Evolutionary conservation across 345 rosid species (phyloP).

Genomic region (Heritiera littoralis): DNA sequence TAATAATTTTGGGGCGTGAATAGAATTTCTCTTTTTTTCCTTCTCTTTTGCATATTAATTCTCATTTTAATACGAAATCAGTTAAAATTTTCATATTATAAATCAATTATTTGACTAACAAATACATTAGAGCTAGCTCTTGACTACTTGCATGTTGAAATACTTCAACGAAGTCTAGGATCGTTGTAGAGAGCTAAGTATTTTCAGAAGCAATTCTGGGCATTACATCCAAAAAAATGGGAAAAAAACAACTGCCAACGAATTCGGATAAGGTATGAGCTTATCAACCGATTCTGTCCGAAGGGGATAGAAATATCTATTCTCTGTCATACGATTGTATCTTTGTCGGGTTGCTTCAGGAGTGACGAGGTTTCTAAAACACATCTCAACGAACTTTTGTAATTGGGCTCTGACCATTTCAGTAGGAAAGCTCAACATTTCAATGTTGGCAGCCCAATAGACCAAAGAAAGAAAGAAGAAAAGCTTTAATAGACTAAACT

Average conservation of each 20-base stretch:
- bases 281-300: not conserved
- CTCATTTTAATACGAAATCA: no score
- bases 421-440: no score
- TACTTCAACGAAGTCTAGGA: no score
- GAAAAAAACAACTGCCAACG: not conserved
- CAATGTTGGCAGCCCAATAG: not conserved
- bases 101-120: no score
- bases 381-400: not conserved
- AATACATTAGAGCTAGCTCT: no score
- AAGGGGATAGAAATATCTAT: not conserved
- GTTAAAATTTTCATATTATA: no score
- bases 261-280: conserved; percentile 6
- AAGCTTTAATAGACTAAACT: no score
- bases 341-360: conserved; percentile 1
- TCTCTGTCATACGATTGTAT: not conserved
- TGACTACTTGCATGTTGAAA: no score
- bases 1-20: no score
- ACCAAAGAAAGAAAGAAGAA: not conserved
- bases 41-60: no score
- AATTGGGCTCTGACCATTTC: no score
- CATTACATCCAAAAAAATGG: not conserved
- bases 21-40: no score
- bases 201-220: not conserved
- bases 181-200: not conserved
- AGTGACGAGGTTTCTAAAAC: not conserved